phyloP scores from a whole-genome alignment of 2,329 filamentous ascomycete genomes.

The Colletotrichum theobromicola region DNA sequence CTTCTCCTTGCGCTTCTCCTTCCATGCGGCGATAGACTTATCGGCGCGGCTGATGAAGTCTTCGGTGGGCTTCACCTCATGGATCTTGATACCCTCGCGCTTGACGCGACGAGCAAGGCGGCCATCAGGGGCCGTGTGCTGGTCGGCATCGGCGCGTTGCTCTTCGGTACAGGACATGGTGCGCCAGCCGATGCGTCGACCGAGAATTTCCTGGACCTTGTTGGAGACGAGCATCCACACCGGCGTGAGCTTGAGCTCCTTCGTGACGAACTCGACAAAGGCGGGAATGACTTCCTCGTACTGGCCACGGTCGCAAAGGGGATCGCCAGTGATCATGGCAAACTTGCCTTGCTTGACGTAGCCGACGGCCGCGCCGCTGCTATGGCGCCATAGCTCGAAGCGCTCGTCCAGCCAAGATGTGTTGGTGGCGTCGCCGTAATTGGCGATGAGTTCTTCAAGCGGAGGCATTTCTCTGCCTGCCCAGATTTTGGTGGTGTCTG shows the following conservation, averaged over 20 bases:
- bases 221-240: slow-evolving; percentile 88
- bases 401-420: slow-evolving; percentile 93
- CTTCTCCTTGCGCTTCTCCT: slow-evolving; percentile 76
- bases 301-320: slow-evolving; percentile 81
- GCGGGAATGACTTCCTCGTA: slow-evolving; percentile 74
- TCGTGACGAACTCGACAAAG: slow-evolving; percentile 78
- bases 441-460: slow-evolving; percentile 87
- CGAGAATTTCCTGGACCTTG: slow-evolving; percentile 81
- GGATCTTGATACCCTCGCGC: slow-evolving; percentile 82
- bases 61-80: slow-evolving; percentile 72
- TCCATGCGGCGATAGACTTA: slow-evolving; percentile 79
- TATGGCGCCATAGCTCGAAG: slow-evolving; percentile 87
- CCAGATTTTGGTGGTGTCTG: slow-evolving; percentile 67
- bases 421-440: slow-evolving; percentile 93
- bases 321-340: slow-evolving; percentile 85
- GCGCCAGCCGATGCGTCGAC: slow-evolving; percentile 82
- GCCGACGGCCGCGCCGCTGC: slow-evolving; percentile 83
- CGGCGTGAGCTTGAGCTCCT: slow-evolving; percentile 73
- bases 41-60: slow-evolving; percentile 75
- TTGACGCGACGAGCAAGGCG: slow-evolving; percentile 83
- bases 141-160: slow-evolving; percentile 83
- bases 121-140: slow-evolving; percentile 69
- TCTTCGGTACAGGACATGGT: slow-evolving; percentile 88
- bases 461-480: slow-evolving; percentile 62
- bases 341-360: slow-evolving; percentile 80